phyloP scores from a whole-genome alignment of 345 rosid genomes.

The Lepidium africanum region DNA sequence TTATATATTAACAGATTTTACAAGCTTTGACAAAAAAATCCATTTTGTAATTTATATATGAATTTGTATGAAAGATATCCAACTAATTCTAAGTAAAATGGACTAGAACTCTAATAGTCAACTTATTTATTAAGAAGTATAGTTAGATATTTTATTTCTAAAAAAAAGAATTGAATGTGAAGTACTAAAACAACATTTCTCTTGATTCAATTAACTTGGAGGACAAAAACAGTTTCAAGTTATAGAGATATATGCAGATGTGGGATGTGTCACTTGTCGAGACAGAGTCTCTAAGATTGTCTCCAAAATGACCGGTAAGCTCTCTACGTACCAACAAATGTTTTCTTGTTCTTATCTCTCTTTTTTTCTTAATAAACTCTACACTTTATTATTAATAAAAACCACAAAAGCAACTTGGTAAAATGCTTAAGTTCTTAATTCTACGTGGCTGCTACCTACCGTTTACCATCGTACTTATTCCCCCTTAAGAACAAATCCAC shows the following conservation, averaged over 20 bases:
- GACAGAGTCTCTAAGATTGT: constrained; percentile 26
- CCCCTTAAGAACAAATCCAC: neutral
- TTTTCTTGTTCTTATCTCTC: neutral
- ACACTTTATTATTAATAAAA: neutral
- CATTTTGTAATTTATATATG: neutral
- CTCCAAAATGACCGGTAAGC: constrained; percentile 30
- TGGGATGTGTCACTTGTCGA: constrained; percentile 25
- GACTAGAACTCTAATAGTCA: neutral
- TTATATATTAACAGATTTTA: neutral
- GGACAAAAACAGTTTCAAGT: constrained; percentile 21
- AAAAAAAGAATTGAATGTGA: neutral
- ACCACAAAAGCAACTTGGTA: neutral
- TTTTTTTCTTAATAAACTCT: neutral
- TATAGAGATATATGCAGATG: constrained; percentile 23
- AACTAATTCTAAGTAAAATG: neutral
- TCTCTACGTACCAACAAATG: neutral
- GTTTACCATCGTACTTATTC: constrained; percentile 6
- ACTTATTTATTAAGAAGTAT: neutral
- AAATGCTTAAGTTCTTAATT: neutral
- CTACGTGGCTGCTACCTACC: constrained; percentile 21
- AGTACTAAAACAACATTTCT: neutral
- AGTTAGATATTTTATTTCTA: neutral
- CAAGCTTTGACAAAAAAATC: neutral
- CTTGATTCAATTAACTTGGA: constrained; percentile 6
- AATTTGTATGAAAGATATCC: neutral